Conservation (phyloP, 2,329 filamentous ascomycete genomes). For the Phoma herbarum region DNA sequence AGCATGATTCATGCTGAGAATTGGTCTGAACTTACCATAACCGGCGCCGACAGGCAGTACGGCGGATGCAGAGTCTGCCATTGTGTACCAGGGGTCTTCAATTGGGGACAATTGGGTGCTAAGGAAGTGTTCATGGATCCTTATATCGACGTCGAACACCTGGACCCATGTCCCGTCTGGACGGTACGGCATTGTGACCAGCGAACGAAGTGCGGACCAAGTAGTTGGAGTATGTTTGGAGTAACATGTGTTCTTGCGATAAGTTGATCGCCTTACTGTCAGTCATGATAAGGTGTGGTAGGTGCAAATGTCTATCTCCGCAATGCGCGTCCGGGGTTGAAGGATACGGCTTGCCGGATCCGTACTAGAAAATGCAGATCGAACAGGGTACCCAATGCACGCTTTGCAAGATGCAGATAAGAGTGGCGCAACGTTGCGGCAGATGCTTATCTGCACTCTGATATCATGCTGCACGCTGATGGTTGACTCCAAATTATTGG, state of each 20-base stretch:
- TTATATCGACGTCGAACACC: neutral
- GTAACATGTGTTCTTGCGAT: slow-evolving; percentile 10
- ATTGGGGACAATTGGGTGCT: too few relatives aligned
- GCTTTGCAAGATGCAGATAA: slow-evolving; percentile 6
- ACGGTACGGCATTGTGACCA: neutral
- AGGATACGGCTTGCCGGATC: slow-evolving; percentile 7
- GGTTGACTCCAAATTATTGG: slow-evolving; percentile 8
- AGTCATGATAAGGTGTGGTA: slow-evolving; percentile 15
- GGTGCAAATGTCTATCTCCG: slow-evolving; percentile 15
- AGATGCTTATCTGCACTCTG: slow-evolving; percentile 11
- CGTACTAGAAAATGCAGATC: slow-evolving; percentile 13
- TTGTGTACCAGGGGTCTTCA: neutral
- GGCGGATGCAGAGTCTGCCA: slow-evolving; percentile 15
- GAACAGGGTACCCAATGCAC: slow-evolving; percentile 1
- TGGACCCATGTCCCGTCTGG: neutral
- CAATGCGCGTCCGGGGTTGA: slow-evolving; percentile 9
- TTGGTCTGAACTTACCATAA: slow-evolving; percentile 53
- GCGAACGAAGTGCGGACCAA: neutral
- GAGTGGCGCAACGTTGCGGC: slow-evolving; percentile 3
- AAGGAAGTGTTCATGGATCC: neutral
- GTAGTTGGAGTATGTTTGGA: slow-evolving; percentile 11
- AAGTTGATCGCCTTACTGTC: slow-evolving; percentile 8
- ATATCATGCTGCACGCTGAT: neutral
- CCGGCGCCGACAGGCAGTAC: slow-evolving; percentile 53
- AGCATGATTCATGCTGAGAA: neutral